These are phyloP conservation scores for Acanthamoeba culbertsoni DNA, from an alignment of 208 protist species.

Conservation along the genomic window DNA sequence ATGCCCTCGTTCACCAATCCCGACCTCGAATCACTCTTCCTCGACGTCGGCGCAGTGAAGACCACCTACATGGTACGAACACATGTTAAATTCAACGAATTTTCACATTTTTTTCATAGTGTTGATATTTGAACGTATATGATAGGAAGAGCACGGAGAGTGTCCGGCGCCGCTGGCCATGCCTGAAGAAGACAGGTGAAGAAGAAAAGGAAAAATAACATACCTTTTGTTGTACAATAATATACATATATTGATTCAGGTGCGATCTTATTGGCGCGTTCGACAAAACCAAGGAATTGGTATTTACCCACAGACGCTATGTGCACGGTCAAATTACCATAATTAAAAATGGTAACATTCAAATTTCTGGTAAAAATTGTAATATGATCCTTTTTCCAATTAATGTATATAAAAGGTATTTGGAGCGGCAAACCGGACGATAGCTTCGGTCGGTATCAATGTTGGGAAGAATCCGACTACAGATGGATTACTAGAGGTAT, in stretches of 20 bases:
- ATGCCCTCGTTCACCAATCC: background rate
- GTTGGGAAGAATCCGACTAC: background rate
- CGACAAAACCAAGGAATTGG: background rate
- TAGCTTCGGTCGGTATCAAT: background rate
- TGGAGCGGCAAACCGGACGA: background rate
- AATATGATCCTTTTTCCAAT: too few species aligned
- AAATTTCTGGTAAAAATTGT: too few species aligned
- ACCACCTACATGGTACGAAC: slow-evolving; percentile 20
- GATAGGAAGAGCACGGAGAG: background rate
- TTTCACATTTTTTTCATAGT: too few species aligned
- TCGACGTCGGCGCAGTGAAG: background rate
- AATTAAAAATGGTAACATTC: background rate
- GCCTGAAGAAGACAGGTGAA: background rate
- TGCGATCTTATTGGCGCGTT: background rate
- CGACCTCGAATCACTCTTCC: background rate
- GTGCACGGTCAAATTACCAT: background rate
- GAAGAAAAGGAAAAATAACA: background rate
- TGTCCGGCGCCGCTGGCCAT: background rate
- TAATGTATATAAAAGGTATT: too few species aligned
- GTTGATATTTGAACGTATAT: background rate
- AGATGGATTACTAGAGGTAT: background rate
- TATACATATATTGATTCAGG: background rate
- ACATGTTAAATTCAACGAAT: too few species aligned
- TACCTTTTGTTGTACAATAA: background rate
- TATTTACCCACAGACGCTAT: background rate